Base-by-base conservation (phyloP, 495 filamentous ascomycete genomes). In the Hypoxylon subgilvum region DNA sequence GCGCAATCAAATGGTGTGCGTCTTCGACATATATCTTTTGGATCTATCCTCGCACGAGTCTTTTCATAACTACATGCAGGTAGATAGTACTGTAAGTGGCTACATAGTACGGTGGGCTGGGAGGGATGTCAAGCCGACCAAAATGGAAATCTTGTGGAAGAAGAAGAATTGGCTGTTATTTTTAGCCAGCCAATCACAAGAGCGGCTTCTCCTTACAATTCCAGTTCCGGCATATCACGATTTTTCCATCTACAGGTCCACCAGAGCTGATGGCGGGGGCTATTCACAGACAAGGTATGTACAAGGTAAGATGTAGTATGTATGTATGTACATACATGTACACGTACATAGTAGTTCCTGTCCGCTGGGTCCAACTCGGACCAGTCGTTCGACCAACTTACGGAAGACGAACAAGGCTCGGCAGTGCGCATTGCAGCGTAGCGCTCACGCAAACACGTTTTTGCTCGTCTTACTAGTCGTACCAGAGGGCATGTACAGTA, bases 371-470 rank as follows among this genome's bases (percentile, higher is more conserved):
- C 52, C 13, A 51, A 47, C 58, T 34, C 51, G 44, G 32, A 40
- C 40, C 46, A 52, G 18, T 63, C 30, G 60, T 58, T 63, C 36
- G 60, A 53, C 49, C 16, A 48, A 18, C 31, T 39, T 57, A 52
- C 47, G 52, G 34, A 17, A 47, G 35, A 12, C 58, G 30, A 58
- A 47, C 58, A n/a, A n/a, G 60, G 60, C 31, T 48, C 60, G 60
- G 60, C 53, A 63, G 16, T 46, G 38, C 41, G n/a, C n/a, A n/a
- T n/a, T n/a, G n/a, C n/a, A n/a, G n/a, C n/a, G 53, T 62, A 51
- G 53, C 50, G 60, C 53, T 57, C 60, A 63, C 53, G 38, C 48
- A 63, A 36, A 46, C 60, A 63, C 60, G 44, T 63, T 63, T 35
- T 47, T 45, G 43, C 42, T 57, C 52, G 23, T 51, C 34, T 36